phyloP scores from a whole-genome alignment of 1,139 yeast species.

The Yamadazyma taylorii region DNA sequence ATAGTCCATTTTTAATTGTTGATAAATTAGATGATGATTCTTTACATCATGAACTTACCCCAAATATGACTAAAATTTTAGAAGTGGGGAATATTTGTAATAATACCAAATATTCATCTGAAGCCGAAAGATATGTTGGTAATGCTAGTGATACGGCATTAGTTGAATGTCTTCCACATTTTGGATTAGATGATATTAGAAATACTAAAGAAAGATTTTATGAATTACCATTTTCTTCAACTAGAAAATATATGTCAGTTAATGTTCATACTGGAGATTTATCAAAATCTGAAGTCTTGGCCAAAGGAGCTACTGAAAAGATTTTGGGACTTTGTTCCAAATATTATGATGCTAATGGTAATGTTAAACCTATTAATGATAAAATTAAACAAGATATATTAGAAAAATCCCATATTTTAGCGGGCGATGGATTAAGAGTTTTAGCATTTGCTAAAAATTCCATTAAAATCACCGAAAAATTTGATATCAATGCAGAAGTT shows the following conservation, averaged over 20 bases:
- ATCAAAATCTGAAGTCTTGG: constrained; percentile 57
- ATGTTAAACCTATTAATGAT: constrained; percentile 51
- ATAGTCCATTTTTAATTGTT: constrained; percentile 47
- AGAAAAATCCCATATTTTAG: constrained; percentile 62
- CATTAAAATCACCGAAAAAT: constrained; percentile 21
- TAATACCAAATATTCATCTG: constrained; percentile 70
- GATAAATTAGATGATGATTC: constrained; percentile 44
- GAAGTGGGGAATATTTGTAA: constrained; percentile 80
- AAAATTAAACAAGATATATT: constrained; percentile 46
- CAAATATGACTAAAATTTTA: constrained; percentile 54
- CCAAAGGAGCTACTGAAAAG: constrained; percentile 88
- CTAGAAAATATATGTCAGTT: constrained; percentile 88
- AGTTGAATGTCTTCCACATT: constrained; percentile 68
- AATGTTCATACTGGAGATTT: constrained; percentile 59
- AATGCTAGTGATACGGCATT: constrained; percentile 95
- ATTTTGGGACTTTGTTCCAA: constrained; percentile 62
- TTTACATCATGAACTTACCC: constrained; percentile 46
- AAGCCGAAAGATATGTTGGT: constrained; percentile 73
- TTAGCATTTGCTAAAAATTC: constrained; percentile 71
- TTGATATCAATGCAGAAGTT: constrained; percentile 21
- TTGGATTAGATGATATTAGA: constrained; percentile 72
- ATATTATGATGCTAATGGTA: constrained; percentile 60
- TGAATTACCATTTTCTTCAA: constrained; percentile 84
- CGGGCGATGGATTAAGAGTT: constrained; percentile 83
- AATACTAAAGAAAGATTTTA: constrained; percentile 54